Evolutionary conservation across 768 basidiomycete genomes (phyloP).

Genomic region (Leccinum uliginosum): DNA sequence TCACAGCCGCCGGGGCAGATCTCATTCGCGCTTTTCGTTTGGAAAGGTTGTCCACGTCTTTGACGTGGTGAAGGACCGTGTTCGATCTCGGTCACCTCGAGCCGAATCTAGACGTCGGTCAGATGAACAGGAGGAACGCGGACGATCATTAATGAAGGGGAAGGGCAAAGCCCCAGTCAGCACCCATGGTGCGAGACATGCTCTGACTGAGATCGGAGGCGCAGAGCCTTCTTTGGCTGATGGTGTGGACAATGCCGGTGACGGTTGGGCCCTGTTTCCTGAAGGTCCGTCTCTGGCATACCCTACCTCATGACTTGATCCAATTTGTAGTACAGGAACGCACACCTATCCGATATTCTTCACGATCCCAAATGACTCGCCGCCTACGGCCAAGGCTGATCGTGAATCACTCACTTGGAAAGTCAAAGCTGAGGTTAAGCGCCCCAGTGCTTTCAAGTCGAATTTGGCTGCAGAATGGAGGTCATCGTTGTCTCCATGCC

Average conservation of each 20-base stretch:
- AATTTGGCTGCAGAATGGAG: slow-evolving; percentile 68
- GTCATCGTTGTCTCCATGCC: slow-evolving; percentile 74
- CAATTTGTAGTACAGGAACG: slow-evolving; percentile 59
- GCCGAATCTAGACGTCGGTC: slow-evolving; percentile 2
- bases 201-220: slow-evolving; percentile 26
- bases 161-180: slow-evolving; percentile 26
- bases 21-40: slow-evolving; percentile 48
- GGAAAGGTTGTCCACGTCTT: slow-evolving; percentile 48
- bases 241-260: slow-evolving; percentile 32
- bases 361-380: slow-evolving; percentile 74
- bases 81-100: slow-evolving; percentile 46
- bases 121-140: slow-evolving; percentile 16
- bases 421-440: slow-evolving; percentile 76
- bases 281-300: slow-evolving; percentile 52
- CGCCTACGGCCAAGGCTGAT: slow-evolving; percentile 71
- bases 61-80: slow-evolving; percentile 39
- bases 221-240: slow-evolving; percentile 23
- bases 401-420: slow-evolving; percentile 77
- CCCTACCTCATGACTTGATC: slow-evolving; percentile 30
- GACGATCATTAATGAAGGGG: slow-evolving; percentile 28
- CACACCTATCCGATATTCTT: slow-evolving; percentile 96
- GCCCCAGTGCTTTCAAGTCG: slow-evolving; percentile 72
- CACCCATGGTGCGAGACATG: not conserved
- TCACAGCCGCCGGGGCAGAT: slow-evolving; percentile 30
- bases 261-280: slow-evolving; percentile 83